Percentiles rank a stretch among this genome's conserved stretches.
phyloP scores from a whole-genome alignment of 768 basidiomycete genomes.

The Ramaria rubella region DNA sequence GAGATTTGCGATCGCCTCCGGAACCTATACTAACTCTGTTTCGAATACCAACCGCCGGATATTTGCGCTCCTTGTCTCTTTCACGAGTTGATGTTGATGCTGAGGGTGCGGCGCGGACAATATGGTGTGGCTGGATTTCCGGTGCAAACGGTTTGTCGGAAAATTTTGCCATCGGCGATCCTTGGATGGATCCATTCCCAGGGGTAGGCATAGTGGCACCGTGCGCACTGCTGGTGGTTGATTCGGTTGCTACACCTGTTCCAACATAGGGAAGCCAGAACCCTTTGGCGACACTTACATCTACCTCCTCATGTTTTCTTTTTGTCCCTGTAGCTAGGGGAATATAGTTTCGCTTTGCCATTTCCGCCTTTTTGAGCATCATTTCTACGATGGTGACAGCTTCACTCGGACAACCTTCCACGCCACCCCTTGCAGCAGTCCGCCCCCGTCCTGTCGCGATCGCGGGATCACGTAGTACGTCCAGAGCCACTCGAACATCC shows the following conservation, averaged over 20 bases:
- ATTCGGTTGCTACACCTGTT: slow-evolving; percentile 25
- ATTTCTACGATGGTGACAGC: slow-evolving; percentile 35
- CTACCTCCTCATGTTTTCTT: slow-evolving; percentile 28
- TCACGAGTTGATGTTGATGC: neutral
- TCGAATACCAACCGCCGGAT: neutral
- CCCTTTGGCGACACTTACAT: slow-evolving; percentile 20
- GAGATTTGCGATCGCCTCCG: neutral
- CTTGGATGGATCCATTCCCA: neutral
- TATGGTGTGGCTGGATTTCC: neutral
- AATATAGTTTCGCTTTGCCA: slow-evolving; percentile 2
- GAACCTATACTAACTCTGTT: neutral
- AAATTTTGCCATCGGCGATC: neutral
- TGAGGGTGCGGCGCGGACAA: neutral
- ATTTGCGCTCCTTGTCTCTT: slow-evolving; percentile 2
- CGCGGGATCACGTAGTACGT: slow-evolving; percentile 32
- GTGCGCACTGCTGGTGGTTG: neutral
- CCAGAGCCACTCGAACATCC: slow-evolving; percentile 38
- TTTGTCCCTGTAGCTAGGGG: slow-evolving; percentile 19
- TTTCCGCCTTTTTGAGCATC: slow-evolving; percentile 36
- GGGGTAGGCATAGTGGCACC: neutral
- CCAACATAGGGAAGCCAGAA: slow-evolving; percentile 42
- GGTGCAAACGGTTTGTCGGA: neutral
- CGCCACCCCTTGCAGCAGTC: slow-evolving; percentile 27
- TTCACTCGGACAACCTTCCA: slow-evolving; percentile 30
- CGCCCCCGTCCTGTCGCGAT: slow-evolving; percentile 20